Conservation (phyloP, 306 rosid genomes). For the Senna siamea region DNA sequence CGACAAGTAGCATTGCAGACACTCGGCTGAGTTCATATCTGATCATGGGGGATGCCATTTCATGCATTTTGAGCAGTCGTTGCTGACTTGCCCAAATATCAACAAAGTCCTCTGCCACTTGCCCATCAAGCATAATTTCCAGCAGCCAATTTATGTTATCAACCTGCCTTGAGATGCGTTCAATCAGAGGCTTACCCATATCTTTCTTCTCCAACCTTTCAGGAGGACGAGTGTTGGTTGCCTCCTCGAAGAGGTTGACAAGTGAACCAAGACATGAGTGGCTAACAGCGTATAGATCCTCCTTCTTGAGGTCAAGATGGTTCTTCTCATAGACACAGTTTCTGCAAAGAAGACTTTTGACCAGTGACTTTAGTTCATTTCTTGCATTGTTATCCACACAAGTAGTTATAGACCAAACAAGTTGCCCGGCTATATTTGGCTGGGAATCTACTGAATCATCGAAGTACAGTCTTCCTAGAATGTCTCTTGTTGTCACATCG, state of each 20-base stretch:
- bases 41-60: constrained; percentile 4
- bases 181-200: background rate
- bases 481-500: constrained; percentile 11
- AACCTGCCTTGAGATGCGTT: constrained; percentile 23
- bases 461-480: constrained; percentile 6
- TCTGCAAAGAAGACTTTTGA: constrained; percentile 23
- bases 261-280: constrained; percentile 21
- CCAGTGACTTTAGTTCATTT: constrained; percentile 21
- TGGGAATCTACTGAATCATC: constrained; percentile 17
- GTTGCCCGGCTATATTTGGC: background rate
- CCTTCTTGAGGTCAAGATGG: constrained; percentile 1
- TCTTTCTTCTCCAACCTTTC: constrained; percentile 10
- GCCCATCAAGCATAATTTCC: constrained; percentile 27
- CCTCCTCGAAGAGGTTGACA: constrained; percentile 20
- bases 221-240: background rate
- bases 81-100: constrained; percentile 17
- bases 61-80: constrained; percentile 23
- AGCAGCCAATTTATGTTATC: constrained; percentile 26
- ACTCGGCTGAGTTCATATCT: constrained; percentile 24
- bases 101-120: constrained; percentile 11
- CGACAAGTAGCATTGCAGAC: constrained; percentile 7
- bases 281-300: constrained; percentile 17
- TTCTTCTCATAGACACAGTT: constrained; percentile 16
- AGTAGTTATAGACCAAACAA: constrained; percentile 19
- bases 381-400: constrained; percentile 19